These are phyloP conservation scores for Dioszegia hungarica DNA, from an alignment of 768 basidiomycete genomes.

Conservation along the genomic window DNA sequence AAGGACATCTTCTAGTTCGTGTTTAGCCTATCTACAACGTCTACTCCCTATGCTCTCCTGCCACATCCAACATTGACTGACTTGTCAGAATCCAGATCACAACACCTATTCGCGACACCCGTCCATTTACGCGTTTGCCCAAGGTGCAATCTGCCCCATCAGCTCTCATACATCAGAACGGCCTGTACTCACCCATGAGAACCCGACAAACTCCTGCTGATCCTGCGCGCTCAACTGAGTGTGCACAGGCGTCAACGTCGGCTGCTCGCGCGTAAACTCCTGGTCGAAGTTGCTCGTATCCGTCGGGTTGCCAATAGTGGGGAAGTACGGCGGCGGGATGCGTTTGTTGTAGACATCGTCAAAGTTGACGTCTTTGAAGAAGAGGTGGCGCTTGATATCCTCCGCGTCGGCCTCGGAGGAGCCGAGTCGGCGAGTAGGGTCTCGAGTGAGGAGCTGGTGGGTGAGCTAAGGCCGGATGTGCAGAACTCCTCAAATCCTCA, in stretches of 20 bases:
- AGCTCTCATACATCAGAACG: not conserved
- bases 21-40: too few relatives aligned
- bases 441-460: conserved; percentile 77
- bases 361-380: conserved; percentile 97
- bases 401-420: conserved; percentile 88
- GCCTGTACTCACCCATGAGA: conserved; percentile 65
- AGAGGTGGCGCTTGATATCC: conserved; percentile 94
- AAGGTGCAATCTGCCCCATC: conserved; percentile 21
- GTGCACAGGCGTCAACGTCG: conserved; percentile 94
- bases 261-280: conserved; percentile 94
- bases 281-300: conserved; percentile 70
- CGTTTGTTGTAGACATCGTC: conserved; percentile 97
- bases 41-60: too few relatives aligned
- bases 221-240: conserved; percentile 83
- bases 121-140: conserved; percentile 11
- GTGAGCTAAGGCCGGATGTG: not conserved
- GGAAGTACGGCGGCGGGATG: conserved; percentile 95
- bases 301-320: conserved; percentile 62
- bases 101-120: too few relatives aligned
- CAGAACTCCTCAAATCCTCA: not conserved
- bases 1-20: too few relatives aligned
- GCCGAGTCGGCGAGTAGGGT: conserved; percentile 83
- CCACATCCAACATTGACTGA: too few relatives aligned
- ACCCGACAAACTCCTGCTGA: conserved; percentile 93
- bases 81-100: too few relatives aligned